Evolutionary conservation across 306 rosid genomes (phyloP), one percentile per base, ranked within the genome.

Genomic region (Luffa aegyptiaca): DNA sequence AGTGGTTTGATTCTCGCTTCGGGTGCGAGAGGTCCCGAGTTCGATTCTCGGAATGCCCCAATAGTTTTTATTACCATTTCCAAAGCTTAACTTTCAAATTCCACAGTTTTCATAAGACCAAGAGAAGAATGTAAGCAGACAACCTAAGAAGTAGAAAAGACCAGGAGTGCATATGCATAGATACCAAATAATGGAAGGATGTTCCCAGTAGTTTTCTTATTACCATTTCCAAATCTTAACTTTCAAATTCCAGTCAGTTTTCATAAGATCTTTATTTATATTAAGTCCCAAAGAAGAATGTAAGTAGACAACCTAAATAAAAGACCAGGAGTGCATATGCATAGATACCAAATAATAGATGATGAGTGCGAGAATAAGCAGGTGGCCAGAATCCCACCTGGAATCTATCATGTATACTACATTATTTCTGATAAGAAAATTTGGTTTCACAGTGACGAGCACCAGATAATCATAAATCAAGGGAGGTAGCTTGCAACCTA

Each of bases 11-110:
- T 45, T 72, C 77, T 72, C 58, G 58, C 77, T 72, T 72, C 1
- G 58, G 58, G 58, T 72, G 58, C 41, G 42, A 72, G 77, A 72
- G 77, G 58, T 72, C 58, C 42, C 42, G 58, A 72, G 57, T 72
- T 72, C 41, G 42, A 46, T 72, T 72, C 77, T 72, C 42, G 59
- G 82, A 81, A 84, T 78, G 75, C 87, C 87, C 82, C 76, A 2
- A 0, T 33, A 0, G 0, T 63, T 2, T 33, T 62, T 53, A 26
- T 26, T 26, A 61, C 16, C 66, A 61, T 61, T 61, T 61, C 14
- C 17, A 37, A 63, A 14, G 33, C 17, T 2, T 18, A 52, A 26
- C 31, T 26, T 13, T 51, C 52, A 48, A 48, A 18, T 55, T 55
- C 61, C 61, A 59, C 65, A 59, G 1, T 59, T 26, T 21, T 61